Conservation (phyloP, 192 early-diverging fungal genomes). For the Backusella psychrophila region DNA sequence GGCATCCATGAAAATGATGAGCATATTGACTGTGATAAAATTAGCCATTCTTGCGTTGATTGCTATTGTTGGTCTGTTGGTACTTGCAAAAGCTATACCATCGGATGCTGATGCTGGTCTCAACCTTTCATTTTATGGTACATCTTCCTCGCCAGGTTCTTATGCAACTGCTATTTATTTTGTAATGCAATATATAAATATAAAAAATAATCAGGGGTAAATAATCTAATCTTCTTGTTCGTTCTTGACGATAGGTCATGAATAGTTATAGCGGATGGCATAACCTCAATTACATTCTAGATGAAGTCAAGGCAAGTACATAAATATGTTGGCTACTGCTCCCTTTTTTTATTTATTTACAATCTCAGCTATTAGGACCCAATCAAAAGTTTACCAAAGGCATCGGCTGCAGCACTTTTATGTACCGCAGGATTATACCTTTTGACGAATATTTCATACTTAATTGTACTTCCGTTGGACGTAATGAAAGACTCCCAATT, state of each 20-base stretch:
- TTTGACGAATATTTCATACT: conserved; percentile 26
- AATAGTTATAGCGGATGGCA: conserved; percentile 29
- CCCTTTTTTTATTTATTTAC: not conserved
- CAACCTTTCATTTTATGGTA: conserved; percentile 32
- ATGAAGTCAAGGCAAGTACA: conserved; percentile 27
- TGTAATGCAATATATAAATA: not conserved
- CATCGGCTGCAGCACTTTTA: conserved; percentile 13
- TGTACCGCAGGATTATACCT: conserved; percentile 20
- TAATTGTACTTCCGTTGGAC: conserved; percentile 24
- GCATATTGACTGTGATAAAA: conserved; percentile 26
- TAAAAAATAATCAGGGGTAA: not conserved
- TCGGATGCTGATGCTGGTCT: not conserved
- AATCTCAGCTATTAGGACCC: conserved; percentile 6
- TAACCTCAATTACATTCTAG: conserved; percentile 27
- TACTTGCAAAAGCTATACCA: conserved; percentile 13
- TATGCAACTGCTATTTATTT: conserved; percentile 33
- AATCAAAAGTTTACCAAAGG: conserved; percentile 22
- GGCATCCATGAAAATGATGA: conserved; percentile 19
- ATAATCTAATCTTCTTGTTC: not conserved
- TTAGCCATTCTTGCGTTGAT: conserved; percentile 18
- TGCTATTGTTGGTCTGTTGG: conserved; percentile 12
- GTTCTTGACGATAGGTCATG: not conserved
- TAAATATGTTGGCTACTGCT: not conserved
- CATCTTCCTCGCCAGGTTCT: conserved; percentile 15
- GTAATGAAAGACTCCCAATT: conserved; percentile 26